These are phyloP conservation scores for Ganoderma lucidum DNA, from an alignment of 1,284 basidiomycete species.

Conservation along the genomic window DNA sequence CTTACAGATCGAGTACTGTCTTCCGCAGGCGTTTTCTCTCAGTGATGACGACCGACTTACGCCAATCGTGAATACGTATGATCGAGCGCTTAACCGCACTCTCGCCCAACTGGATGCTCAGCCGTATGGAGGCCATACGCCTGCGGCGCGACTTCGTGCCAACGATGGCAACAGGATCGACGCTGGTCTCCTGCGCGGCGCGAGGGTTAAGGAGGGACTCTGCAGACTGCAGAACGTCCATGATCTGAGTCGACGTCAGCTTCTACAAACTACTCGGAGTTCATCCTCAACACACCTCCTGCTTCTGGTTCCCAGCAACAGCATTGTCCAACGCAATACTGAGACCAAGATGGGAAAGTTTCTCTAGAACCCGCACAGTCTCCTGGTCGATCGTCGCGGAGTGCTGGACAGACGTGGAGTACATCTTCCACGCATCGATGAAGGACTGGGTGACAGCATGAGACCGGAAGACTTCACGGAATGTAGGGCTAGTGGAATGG, in stretches of 20 bases:
- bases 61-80: slow-evolving; percentile 72
- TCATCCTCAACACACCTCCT: slow-evolving; percentile 55
- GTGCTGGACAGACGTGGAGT: slow-evolving; percentile 52
- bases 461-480: slow-evolving; percentile 76
- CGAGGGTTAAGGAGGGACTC: slow-evolving; percentile 59
- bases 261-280: not conserved
- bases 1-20: slow-evolving; percentile 74
- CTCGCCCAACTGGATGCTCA: slow-evolving; percentile 70
- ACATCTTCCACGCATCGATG: slow-evolving; percentile 67
- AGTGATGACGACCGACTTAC: slow-evolving; percentile 66
- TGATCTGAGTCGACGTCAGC: slow-evolving; percentile 51
- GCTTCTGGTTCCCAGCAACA: slow-evolving; percentile 67
- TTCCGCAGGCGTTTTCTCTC: slow-evolving; percentile 78
- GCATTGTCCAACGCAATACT: slow-evolving; percentile 69
- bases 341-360: slow-evolving; percentile 71
- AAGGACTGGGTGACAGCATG: slow-evolving; percentile 72
- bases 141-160: slow-evolving; percentile 59
- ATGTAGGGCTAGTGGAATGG: slow-evolving; percentile 65
- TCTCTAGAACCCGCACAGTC: slow-evolving; percentile 65
- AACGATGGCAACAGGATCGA: slow-evolving; percentile 59
- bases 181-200: slow-evolving; percentile 52
- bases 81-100: slow-evolving; percentile 68
- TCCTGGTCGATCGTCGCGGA: slow-evolving; percentile 51
- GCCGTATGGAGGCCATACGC: slow-evolving; percentile 59
- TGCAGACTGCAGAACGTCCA: slow-evolving; percentile 61